Base-by-base conservation (phyloP, 352 stramenopile species). In the Phytopythium montanum region DNA sequence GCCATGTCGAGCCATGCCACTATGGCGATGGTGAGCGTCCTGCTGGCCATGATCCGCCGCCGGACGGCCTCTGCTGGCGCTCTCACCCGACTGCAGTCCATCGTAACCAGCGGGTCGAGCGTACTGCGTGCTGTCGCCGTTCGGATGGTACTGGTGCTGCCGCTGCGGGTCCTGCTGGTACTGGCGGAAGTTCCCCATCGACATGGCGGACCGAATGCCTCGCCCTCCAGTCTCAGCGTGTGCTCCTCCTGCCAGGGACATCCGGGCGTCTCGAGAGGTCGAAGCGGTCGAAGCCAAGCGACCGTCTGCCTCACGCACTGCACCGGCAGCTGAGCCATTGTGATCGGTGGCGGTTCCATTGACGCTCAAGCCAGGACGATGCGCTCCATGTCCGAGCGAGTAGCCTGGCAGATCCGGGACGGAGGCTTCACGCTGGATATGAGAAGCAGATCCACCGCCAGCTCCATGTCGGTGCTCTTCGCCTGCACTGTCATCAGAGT, bases 131-230 rank as follows among this genome's bases (percentile, higher is more conserved):
- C 23, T 36, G 18, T 57, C 61, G 23, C 33, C 33, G 12, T 34
- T 46, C 3, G 51, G 25, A 13, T 44, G 51, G 51, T 33, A 33
- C 9, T 25, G 44, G 48, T 49, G 26, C 6, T 60, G 59, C 54
- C 63, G 65, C 9, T 73, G 65, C 29, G 78, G 70, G 3, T 88
- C 79, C 5, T 87, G 71, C 62, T 85, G 71, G 52, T 87, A 88
- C 54, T 75, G 69, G 10, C 75, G 73, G n/a, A 92, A 90, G 44
- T 94, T 92, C 1, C 81, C 85, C 16, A 94, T 77, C 3, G 85
- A 94, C 36, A 81, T 67, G 8, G 77, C 73, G 25, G 82, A 80
- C 28, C 85, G 73, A 53, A 92, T 70, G 39, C 53, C 53, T 42
- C 42, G 13, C 67, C 68, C 19, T 61, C 52, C 19, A 74, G 26